Conservation (phyloP, 345 rosid species). For the Aegle marmelos region DNA sequence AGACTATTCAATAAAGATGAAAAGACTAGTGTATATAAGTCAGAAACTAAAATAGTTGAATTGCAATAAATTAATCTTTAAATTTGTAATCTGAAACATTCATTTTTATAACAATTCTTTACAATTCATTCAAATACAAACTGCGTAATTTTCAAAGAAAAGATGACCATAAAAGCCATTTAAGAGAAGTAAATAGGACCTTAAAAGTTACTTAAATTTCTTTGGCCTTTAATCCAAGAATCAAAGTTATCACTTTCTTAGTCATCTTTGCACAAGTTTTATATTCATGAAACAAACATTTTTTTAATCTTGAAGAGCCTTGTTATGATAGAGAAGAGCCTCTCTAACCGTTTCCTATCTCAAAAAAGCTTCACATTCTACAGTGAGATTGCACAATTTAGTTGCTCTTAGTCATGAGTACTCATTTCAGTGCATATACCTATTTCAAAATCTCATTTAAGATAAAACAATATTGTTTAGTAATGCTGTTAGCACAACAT, state of each 20-base stretch:
- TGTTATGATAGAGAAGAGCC: conserved; percentile 68
- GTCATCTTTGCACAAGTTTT: neutral
- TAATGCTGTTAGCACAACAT: no score
- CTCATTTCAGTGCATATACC: neutral
- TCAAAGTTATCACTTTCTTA: neutral
- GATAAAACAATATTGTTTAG: no score
- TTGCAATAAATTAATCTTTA: neutral
- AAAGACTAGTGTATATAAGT: neutral
- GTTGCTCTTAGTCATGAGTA: neutral
- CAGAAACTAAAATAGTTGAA: neutral
- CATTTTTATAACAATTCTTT: neutral
- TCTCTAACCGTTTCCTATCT: conserved; percentile 95
- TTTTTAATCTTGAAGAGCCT: conserved; percentile 76
- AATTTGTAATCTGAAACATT: neutral
- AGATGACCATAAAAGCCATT: neutral
- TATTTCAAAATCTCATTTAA: no score
- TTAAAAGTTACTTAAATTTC: neutral
- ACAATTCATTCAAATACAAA: neutral
- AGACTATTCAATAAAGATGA: neutral
- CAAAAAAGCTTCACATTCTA: conserved; percentile 93
- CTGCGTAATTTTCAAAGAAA: neutral
- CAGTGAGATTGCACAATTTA: conserved; percentile 8
- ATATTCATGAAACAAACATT: neutral
- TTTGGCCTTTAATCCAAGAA: neutral
- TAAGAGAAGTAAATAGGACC: neutral